A percentile compares a stretch with the other conserved stretches of the same genome.
Evolutionary conservation across 208 protist species (phyloP).

Genomic region (Trichomonas vaginalis): DNA sequence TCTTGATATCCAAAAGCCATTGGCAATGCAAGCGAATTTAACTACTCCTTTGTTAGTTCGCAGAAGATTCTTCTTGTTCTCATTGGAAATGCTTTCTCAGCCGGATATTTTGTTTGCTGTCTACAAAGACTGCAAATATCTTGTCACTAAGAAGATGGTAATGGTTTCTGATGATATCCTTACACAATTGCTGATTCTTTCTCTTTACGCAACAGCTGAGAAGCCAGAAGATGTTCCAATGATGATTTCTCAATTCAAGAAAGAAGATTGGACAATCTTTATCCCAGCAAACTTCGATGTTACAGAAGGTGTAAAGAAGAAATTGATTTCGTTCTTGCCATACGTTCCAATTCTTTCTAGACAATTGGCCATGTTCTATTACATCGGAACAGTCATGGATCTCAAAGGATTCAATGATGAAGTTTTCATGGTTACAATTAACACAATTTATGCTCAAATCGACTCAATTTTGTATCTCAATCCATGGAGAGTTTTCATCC

Average conservation of each 20-base stretch:
- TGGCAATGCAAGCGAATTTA: neutral
- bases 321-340: neutral
- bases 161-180: neutral
- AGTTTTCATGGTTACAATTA: neutral
- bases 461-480: neutral
- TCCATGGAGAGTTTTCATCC: neutral
- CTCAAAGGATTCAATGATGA: neutral
- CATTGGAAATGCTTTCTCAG: neutral
- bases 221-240: neutral
- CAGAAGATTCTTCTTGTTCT: neutral
- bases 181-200: neutral
- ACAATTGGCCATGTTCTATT: neutral
- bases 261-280: neutral
- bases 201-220: neutral
- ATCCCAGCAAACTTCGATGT: neutral
- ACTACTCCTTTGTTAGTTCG: neutral
- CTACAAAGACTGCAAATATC: neutral
- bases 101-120: neutral
- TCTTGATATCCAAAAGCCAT: neutral
- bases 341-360: neutral
- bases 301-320: neutral
- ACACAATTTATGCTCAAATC: neutral
- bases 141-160: neutral
- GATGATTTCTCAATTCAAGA: neutral
- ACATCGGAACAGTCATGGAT: neutral